These are phyloP conservation scores for Balamuthia mandrillaris DNA, from an alignment of 208 protist species.

Conservation along the genomic window DNA sequence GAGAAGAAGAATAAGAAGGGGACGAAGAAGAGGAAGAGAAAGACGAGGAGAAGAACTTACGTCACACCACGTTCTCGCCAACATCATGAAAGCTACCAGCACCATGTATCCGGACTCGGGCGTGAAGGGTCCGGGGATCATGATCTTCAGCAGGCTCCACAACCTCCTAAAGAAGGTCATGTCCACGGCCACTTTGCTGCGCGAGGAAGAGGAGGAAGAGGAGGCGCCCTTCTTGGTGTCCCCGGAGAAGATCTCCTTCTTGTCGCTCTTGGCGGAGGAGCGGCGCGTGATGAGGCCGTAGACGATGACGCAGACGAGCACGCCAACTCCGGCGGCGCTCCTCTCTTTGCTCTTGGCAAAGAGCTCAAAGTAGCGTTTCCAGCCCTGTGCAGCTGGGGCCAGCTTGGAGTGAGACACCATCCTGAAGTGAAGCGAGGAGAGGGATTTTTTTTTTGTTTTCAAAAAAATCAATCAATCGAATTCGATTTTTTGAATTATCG, in stretches of 20 bases:
- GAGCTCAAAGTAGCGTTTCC: background rate
- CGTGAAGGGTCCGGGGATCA: constrained; percentile 52
- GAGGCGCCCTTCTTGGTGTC: constrained; percentile 16
- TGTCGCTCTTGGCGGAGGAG: background rate
- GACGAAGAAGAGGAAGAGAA: no score
- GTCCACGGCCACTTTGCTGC: constrained; percentile 41
- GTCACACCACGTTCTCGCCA: constrained; percentile 55
- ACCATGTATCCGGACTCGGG: constrained; percentile 51
- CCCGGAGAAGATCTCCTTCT: background rate
- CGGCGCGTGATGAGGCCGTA: background rate
- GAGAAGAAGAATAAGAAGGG: no score
- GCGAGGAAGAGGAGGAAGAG: background rate
- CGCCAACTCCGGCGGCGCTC: background rate
- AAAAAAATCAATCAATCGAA: no score
- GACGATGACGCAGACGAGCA: background rate
- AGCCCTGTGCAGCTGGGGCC: background rate
- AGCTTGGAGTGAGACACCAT: background rate
- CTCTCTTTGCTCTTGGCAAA: background rate
- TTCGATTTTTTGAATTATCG: no score
- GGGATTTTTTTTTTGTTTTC: no score
- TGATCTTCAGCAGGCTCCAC: constrained; percentile 46
- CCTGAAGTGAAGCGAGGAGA: no score
- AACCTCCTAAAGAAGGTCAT: constrained; percentile 35
- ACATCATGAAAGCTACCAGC: constrained; percentile 47
- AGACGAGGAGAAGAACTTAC: no score